Base-by-base conservation (phyloP, 352 stramenopile species). In the Phytophthora cajani region DNA sequence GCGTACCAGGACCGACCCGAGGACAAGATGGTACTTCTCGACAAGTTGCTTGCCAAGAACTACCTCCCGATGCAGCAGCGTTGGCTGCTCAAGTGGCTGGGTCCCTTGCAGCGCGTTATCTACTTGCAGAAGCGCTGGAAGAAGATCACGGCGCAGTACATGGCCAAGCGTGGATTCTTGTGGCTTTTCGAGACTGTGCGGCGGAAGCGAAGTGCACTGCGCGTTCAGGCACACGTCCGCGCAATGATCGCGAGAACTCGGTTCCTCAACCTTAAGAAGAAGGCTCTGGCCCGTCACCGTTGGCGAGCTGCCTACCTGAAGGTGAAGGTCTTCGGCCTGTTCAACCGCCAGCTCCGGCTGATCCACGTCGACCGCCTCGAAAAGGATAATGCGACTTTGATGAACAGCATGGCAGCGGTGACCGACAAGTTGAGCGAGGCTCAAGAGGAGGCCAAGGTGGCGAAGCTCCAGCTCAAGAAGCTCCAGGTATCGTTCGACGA, bases 41-140 rank as follows among this genome's bases (percentile, higher is more conserved):
- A 94, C 74, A 90, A 91, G 61, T 64, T 96, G 54, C 74, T 96
- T 25, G 74, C 75, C 32, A 86, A 86, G 53, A 88, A 79, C 50
- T 91, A 88, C 47, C 57, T 96, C 14, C 82, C 86, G 3, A 61
- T 71, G 1, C 67, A 75, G 17, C 88, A 94, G 58, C 87, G 85
- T 0, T 96, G 88, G 88, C 55, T 96, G 30, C 77, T 96, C n/a
- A 93, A 90, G 69, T 96, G 88, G 88, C 75, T 96, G 8, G 88
- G 87, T 3, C 88, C 88, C 42, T 60, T 96, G 21, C 82, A 94
- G 63, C 84, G 84, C 16, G 82, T 93, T 3, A 91, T 96, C 67
- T 96, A 94, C 72, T 54, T 96, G 54, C 88, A 96, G 51, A 94
- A 94, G 65, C 82, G 89, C 17, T 96, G 88, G 84, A 91, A 91